These are phyloP conservation scores for Diatrype stigma DNA, from an alignment of 2,329 filamentous ascomycete species.

Conservation along the genomic window DNA sequence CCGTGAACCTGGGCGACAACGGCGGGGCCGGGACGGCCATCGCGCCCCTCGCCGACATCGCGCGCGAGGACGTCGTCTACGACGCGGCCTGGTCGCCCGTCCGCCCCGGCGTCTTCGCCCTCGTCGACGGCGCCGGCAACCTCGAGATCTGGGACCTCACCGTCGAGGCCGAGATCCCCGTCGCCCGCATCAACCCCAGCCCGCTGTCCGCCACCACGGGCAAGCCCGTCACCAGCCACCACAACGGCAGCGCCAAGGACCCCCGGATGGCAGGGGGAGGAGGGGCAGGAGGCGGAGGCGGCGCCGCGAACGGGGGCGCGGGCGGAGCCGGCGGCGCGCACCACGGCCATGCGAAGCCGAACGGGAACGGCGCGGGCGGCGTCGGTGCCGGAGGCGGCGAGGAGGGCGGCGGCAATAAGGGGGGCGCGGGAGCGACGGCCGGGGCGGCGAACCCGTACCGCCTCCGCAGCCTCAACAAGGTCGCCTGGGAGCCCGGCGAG, in stretches of 20 bases:
- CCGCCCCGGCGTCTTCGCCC: conserved; percentile 88
- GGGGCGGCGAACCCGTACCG: neutral
- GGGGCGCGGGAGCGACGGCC: neutral
- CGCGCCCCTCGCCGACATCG: conserved; percentile 79
- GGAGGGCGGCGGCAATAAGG: neutral
- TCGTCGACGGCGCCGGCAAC: conserved; percentile 88
- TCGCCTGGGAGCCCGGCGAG: conserved; percentile 89
- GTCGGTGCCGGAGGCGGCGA: neutral
- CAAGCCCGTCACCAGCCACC: neutral
- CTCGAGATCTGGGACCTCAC: conserved; percentile 95
- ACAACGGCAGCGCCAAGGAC: too few relatives aligned
- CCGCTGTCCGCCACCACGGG: conserved; percentile 18
- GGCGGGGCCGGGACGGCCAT: conserved; percentile 45
- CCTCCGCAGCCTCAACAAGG: conserved; percentile 72
- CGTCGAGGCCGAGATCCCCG: conserved; percentile 85
- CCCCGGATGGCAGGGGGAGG: too few relatives aligned
- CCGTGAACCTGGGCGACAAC: conserved; percentile 22
- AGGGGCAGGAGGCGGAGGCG: too few relatives aligned
- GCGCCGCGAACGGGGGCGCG: neutral
- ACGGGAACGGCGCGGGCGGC: neutral
- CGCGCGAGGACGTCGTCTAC: conserved; percentile 93
- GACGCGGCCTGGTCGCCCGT: conserved; percentile 93
- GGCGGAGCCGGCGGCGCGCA: neutral
- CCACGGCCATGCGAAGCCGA: neutral
- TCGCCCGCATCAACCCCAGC: conserved; percentile 73